Evolutionary conservation across 345 rosid species (phyloP).

Genomic region (Boechera retrofracta): DNA sequence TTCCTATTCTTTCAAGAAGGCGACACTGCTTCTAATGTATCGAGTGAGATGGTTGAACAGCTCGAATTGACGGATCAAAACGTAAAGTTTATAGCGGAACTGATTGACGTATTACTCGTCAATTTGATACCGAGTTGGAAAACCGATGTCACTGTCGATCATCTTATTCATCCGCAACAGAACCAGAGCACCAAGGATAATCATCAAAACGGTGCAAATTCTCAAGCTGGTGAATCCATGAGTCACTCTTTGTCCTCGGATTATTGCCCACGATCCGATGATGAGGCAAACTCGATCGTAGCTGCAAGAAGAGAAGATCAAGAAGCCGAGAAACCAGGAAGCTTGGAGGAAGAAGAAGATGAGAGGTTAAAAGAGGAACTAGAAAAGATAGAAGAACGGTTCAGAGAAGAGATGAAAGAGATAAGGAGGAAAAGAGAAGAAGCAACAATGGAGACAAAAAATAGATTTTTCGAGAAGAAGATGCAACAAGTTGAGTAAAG

Average conservation of each 20-base stretch:
- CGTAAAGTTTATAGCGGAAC: slow-evolving; percentile 70
- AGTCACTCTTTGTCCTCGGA: slow-evolving; percentile 30
- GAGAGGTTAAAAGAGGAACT: slow-evolving; percentile 56
- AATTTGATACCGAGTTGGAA: slow-evolving; percentile 59
- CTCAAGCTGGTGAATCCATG: slow-evolving; percentile 30
- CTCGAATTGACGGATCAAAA: slow-evolving; percentile 69
- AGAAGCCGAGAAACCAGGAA: slow-evolving; percentile 42
- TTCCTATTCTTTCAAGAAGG: slow-evolving; percentile 69
- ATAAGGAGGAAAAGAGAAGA: slow-evolving; percentile 62
- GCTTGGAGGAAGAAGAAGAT: slow-evolving; percentile 25
- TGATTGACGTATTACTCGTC: slow-evolving; percentile 66
- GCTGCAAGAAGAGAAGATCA: slow-evolving; percentile 35
- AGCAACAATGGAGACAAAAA: slow-evolving; percentile 57
- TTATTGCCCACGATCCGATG: slow-evolving; percentile 6
- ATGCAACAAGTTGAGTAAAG: slow-evolving; percentile 1
- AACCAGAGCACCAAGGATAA: slow-evolving; percentile 8
- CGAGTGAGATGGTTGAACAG: slow-evolving; percentile 91
- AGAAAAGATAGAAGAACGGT: slow-evolving; percentile 59
- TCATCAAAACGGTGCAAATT: slow-evolving; percentile 17
- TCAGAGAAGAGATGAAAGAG: slow-evolving; percentile 57
- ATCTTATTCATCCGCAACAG: slow-evolving; percentile 45
- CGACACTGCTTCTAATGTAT: slow-evolving; percentile 72
- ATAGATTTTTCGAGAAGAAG: slow-evolving; percentile 23
- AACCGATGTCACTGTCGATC: slow-evolving; percentile 49
- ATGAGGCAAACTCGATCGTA: neutral